These are phyloP conservation scores for Isabelozyma rhagii DNA, from an alignment of 805 yeast genomes.

Conservation along the genomic window DNA sequence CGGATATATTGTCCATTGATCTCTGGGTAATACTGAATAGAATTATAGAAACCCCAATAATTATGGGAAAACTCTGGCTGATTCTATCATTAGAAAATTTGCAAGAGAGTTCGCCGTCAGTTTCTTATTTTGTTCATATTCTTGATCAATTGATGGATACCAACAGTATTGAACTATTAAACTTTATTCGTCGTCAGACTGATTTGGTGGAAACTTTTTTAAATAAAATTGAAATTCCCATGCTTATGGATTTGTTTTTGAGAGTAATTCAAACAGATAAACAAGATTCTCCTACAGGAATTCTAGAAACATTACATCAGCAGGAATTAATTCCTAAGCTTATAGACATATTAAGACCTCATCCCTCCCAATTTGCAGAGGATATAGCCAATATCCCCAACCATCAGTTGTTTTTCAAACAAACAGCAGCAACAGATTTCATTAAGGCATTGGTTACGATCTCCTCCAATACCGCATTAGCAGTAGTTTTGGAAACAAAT, in stretches of 20 bases:
- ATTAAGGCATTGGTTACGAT: constrained; percentile 90
- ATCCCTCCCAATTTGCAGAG: constrained; percentile 49
- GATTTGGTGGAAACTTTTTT: constrained; percentile 76
- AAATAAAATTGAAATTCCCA: constrained; percentile 87
- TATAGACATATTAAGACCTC: constrained; percentile 67
- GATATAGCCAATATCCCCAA: constrained; percentile 19
- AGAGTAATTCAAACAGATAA: constrained; percentile 92
- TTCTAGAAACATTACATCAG: constrained; percentile 68
- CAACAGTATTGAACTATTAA: constrained; percentile 56
- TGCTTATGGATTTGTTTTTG: constrained; percentile 87
- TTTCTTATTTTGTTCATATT: constrained; percentile 51
- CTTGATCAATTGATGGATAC: constrained; percentile 80
- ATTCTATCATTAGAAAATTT: constrained; percentile 27
- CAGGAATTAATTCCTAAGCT: constrained; percentile 74
- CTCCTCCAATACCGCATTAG: constrained; percentile 72
- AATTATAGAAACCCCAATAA: constrained; percentile 38
- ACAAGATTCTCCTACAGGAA: constrained; percentile 84
- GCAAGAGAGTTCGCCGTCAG: constrained; percentile 36
- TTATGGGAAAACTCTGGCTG: constrained; percentile 42
- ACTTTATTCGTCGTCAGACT: constrained; percentile 66
- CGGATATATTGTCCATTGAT: constrained; percentile 39
- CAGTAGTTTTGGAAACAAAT: constrained; percentile 82
- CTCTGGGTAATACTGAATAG: constrained; percentile 42
- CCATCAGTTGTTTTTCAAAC: constrained; percentile 47
- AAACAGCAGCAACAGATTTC: constrained; percentile 94